These are phyloP conservation scores for Schizochytrium sp. DNA, from an alignment of 108 stramenopile genomes.

Conservation along the genomic window DNA sequence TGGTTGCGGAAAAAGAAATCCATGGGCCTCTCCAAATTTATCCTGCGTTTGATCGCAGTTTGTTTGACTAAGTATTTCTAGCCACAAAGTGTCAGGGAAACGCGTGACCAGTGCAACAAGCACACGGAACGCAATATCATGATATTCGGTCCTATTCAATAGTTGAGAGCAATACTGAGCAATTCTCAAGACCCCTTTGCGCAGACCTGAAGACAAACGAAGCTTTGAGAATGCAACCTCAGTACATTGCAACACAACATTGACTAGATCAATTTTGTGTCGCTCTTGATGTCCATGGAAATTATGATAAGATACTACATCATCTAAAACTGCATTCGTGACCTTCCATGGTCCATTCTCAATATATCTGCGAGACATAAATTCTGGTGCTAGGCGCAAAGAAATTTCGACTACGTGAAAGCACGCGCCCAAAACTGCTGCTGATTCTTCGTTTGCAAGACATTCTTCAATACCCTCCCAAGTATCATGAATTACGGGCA, in stretches of 20 bases:
- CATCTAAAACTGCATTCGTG: background rate
- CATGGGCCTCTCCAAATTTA: too few relatives aligned
- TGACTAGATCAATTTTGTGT: too few relatives aligned
- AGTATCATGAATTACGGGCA: constrained; percentile 11
- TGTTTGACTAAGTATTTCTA: background rate
- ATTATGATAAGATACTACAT: too few relatives aligned
- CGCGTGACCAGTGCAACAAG: background rate
- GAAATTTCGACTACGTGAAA: background rate
- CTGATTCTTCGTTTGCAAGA: background rate
- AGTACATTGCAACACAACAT: too few relatives aligned
- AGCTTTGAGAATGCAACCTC: too few relatives aligned
- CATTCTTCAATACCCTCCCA: constrained; percentile 4
- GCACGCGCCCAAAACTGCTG: background rate
- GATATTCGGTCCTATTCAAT: too few relatives aligned
- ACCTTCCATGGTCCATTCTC: background rate
- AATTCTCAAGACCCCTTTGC: too few relatives aligned
- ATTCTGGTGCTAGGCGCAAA: background rate
- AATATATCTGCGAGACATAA: background rate
- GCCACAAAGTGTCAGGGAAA: background rate
- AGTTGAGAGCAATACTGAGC: too few relatives aligned
- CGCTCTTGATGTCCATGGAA: too few relatives aligned
- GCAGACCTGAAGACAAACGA: too few relatives aligned
- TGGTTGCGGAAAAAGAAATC: too few relatives aligned
- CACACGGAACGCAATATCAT: background rate
- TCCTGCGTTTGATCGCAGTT: background rate